Evolutionary conservation across 257 asterid species (phyloP).

Genomic region (Jaltomata sinuosa): DNA sequence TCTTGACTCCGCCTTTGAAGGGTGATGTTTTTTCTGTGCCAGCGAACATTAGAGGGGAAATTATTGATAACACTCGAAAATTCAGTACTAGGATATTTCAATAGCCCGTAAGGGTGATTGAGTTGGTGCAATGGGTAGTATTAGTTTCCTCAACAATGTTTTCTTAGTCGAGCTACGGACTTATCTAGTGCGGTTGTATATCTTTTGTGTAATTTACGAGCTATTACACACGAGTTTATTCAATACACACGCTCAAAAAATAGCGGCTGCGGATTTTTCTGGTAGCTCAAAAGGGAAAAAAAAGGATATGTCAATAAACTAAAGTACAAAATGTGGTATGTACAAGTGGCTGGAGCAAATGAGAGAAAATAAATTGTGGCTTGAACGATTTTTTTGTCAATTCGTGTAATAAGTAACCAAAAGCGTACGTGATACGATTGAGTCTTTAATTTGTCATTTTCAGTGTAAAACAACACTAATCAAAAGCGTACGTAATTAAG

Average conservation of each 20-base stretch:
- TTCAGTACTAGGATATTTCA: not conserved
- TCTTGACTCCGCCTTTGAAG: not conserved
- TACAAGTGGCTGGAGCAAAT: not conserved
- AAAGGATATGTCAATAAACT: not conserved
- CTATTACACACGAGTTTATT: no score
- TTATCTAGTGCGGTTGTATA: no score
- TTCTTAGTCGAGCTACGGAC: no score
- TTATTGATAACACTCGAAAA: not conserved
- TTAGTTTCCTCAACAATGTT: no score
- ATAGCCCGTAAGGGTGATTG: not conserved
- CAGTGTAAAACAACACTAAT: not conserved
- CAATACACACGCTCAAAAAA: rapidly evolving
- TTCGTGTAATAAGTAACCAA: not conserved
- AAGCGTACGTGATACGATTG: not conserved
- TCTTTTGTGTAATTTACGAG: no score
- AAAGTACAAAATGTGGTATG: not conserved
- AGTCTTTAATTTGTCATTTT: not conserved
- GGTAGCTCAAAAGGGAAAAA: no score
- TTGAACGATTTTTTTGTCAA: not conserved
- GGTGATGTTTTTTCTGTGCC: not conserved
- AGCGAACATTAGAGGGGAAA: not conserved
- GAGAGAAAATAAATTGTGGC: not conserved
- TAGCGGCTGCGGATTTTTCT: no score
- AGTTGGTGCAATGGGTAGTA: no score
- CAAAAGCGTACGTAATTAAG: not conserved